phyloP scores from a whole-genome alignment of 2,329 filamentous ascomycete species.

The Clonostachys sp. region DNA sequence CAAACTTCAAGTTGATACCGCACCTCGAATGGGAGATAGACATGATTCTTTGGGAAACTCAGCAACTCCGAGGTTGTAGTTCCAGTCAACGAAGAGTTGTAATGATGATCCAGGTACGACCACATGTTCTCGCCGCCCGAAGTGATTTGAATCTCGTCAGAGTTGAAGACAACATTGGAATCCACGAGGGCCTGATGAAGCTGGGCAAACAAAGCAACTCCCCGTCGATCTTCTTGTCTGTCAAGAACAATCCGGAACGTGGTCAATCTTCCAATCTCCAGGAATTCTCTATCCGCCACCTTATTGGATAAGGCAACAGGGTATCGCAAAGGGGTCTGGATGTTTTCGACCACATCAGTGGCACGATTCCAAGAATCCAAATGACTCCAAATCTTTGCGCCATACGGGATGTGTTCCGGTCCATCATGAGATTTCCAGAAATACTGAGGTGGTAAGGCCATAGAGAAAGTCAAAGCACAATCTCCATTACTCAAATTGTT shows the following conservation, averaged over 20 bases:
- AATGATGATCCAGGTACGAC: conserved; percentile 20
- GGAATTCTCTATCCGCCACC: conserved; percentile 22
- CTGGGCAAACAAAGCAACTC: conserved; percentile 1
- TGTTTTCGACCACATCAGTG: conserved; percentile 35
- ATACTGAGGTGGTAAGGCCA: conserved; percentile 44
- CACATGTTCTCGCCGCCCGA: conserved; percentile 17
- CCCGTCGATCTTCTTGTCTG: conserved; percentile 8
- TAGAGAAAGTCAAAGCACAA: conserved; percentile 37
- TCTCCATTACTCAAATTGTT: conserved; percentile 12
- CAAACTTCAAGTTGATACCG: conserved; percentile 93
- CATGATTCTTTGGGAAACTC: conserved; percentile 1
- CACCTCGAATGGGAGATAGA: conserved; percentile 61
- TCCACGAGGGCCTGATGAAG: conserved; percentile 58
- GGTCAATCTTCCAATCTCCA: conserved; percentile 55
- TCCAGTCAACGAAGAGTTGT: not conserved
- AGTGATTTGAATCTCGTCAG: conserved; percentile 33
- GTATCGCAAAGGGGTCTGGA: conserved; percentile 18
- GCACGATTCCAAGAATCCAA: conserved; percentile 43
- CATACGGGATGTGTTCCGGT: conserved; percentile 21
- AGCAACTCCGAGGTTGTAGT: conserved; percentile 1
- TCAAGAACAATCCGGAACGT: conserved; percentile 43
- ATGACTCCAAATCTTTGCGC: conserved; percentile 28
- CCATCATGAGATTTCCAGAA: conserved; percentile 30
- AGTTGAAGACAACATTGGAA: conserved; percentile 60
- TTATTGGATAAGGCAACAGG: conserved; percentile 32